Conservation (phyloP, 1,139 yeast genomes). For the Ogataea hybrid region DNA sequence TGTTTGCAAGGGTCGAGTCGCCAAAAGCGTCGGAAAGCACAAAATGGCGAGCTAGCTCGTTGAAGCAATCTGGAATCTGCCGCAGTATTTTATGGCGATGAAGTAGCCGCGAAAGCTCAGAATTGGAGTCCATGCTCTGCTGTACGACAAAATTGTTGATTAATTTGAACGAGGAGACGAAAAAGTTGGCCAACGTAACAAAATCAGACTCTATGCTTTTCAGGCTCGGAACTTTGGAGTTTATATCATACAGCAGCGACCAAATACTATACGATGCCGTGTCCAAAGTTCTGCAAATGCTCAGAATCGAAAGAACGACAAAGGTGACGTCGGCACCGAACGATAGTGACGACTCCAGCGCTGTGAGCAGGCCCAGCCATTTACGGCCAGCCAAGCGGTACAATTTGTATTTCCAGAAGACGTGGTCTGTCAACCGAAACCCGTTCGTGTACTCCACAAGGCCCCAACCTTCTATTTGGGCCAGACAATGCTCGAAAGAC, state of each 20-base stretch:
- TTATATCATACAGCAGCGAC: conserved; percentile 20
- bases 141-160: not conserved
- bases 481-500: conserved; percentile 6
- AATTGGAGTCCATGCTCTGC: not conserved
- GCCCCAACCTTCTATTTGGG: conserved; percentile 12
- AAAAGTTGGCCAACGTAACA: conserved; percentile 19
- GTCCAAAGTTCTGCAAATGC: conserved; percentile 13
- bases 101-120: conserved; percentile 6
- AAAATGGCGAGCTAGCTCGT: conserved; percentile 3
- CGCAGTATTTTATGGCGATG: conserved; percentile 4
- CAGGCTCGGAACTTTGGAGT: conserved; percentile 9
- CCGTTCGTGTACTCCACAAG: conserved; percentile 6
- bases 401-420: conserved; percentile 10
- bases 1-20: conserved; percentile 1
- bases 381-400: conserved; percentile 9
- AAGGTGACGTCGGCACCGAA: conserved; percentile 2
- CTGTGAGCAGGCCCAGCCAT: conserved; percentile 13
- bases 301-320: conserved; percentile 12
- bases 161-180: conserved; percentile 5
- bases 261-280: conserved; percentile 12
- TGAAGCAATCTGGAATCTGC: conserved; percentile 2
- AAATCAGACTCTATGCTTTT: conserved; percentile 18
- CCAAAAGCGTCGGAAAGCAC: not conserved
- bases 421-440: conserved; percentile 9
- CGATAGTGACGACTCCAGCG: conserved; percentile 9